Percentiles rank a stretch among this genome's conserved stretches.
phyloP scores from a whole-genome alignment of 306 rosid genomes.

The Vigna reflexopilosa region DNA sequence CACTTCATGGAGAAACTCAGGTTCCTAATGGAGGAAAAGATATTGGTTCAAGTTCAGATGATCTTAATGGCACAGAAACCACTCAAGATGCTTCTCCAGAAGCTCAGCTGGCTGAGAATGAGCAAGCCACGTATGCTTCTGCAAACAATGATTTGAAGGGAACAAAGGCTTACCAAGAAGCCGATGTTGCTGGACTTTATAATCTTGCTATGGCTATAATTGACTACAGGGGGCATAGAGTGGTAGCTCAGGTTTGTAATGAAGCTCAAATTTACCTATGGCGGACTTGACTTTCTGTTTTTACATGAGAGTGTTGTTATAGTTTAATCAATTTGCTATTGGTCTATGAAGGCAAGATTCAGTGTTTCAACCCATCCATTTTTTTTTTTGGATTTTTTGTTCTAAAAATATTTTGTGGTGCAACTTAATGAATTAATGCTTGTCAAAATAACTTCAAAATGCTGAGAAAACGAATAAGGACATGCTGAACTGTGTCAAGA shows the following conservation, averaged over 20 bases:
- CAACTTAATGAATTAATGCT: background rate
- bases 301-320: conserved; percentile 9
- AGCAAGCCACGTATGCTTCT: conserved; percentile 99
- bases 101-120: conserved; percentile 82
- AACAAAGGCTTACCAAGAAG: conserved; percentile 98
- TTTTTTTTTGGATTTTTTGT: conserved; percentile 9
- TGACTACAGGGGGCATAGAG: conserved; percentile 98
- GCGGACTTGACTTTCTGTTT: conserved; percentile 1
- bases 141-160: conserved; percentile 99
- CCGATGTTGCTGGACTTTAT: conserved; percentile 92
- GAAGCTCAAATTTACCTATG: conserved; percentile 17
- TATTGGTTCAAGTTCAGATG: conserved; percentile 51
- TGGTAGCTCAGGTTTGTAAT: conserved; percentile 94
- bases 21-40: conserved; percentile 67
- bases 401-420: conserved; percentile 16
- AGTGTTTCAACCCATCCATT: background rate
- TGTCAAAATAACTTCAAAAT: conserved; percentile 9
- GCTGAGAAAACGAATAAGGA: background rate
- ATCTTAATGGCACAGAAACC: conserved; percentile 55
- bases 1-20: conserved; percentile 52
- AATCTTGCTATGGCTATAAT: conserved; percentile 97
- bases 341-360: background rate
- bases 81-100: conserved; percentile 62
- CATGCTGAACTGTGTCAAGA: background rate
- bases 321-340: conserved; percentile 12